Percentiles rank a stretch among this genome's conserved stretches.
Evolutionary conservation across 352 stramenopile genomes (phyloP).

Genomic region (Pythium guiyangense): DNA sequence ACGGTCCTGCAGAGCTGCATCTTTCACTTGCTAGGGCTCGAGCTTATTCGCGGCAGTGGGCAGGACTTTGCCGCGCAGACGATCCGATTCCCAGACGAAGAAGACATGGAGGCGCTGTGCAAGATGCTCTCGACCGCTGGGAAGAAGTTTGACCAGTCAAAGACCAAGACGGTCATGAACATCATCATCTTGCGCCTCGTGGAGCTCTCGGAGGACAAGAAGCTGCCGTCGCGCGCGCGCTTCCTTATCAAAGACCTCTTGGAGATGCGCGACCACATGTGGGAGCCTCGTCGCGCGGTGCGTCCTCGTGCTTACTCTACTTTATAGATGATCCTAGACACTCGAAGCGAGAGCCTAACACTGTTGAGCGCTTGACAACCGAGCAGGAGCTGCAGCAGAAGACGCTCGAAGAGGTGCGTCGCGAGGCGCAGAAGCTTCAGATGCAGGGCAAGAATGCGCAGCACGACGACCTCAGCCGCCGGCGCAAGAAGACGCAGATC

Average conservation of each 20-base stretch:
- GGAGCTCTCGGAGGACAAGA: conserved; percentile 70
- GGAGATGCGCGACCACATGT: conserved; percentile 84
- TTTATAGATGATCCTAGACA: not conserved
- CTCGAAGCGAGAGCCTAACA: not conserved
- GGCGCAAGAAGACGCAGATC: conserved; percentile 72
- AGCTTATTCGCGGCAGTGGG: conserved; percentile 44
- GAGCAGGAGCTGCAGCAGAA: conserved; percentile 83
- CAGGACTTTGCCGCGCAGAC: conserved; percentile 55
- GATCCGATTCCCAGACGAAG: conserved; percentile 74
- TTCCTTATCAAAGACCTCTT: conserved; percentile 84
- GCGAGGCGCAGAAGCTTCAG: conserved; percentile 78
- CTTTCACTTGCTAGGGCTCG: conserved; percentile 75
- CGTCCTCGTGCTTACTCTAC: not conserved
- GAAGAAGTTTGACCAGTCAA: conserved; percentile 85
- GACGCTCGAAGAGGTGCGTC: conserved; percentile 79
- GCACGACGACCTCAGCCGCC: conserved; percentile 71
- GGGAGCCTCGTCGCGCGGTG: conserved; percentile 80
- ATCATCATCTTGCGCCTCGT: conserved; percentile 84
- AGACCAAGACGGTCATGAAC: conserved; percentile 77
- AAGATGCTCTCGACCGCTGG: conserved; percentile 80
- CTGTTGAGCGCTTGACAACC: not conserved
- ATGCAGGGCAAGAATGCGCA: conserved; percentile 85
- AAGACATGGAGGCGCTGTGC: conserved; percentile 82
- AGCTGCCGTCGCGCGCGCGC: conserved; percentile 64
- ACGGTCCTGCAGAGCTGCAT: conserved; percentile 70